Evolutionary conservation across 2,329 filamentous ascomycete species (phyloP).

Genomic region (Fusarium sp.): DNA sequence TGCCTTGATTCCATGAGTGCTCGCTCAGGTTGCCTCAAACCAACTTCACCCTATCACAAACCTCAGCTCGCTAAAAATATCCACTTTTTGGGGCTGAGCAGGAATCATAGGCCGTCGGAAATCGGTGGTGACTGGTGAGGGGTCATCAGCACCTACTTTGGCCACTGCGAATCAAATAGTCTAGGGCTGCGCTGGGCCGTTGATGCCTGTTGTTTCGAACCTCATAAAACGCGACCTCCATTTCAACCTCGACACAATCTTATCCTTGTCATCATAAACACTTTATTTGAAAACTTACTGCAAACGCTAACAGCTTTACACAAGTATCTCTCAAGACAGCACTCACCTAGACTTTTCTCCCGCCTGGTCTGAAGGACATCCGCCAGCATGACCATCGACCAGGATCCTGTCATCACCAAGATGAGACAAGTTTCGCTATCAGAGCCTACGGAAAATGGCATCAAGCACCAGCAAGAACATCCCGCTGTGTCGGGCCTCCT

Average conservation of each 20-base stretch:
- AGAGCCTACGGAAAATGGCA: background rate
- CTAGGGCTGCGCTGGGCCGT: too few species aligned
- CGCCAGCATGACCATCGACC: conserved; percentile 28
- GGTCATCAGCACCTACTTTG: background rate
- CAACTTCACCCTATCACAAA: background rate
- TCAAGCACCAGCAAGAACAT: background rate
- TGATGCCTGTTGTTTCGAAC: conserved; percentile 1
- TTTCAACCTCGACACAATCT: conserved; percentile 4
- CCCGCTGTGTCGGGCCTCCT: conserved; percentile 9
- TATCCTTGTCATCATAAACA: too few species aligned
- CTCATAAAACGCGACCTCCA: background rate
- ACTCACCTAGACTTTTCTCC: too few species aligned
- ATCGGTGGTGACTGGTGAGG: conserved; percentile 24
- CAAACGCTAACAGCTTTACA: too few species aligned
- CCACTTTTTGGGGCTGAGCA: conserved; percentile 32
- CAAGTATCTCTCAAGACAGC: too few species aligned
- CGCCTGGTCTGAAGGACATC: too few species aligned
- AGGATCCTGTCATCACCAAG: conserved; percentile 16
- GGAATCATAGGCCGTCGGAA: background rate
- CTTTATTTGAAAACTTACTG: too few species aligned
- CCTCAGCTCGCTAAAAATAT: background rate
- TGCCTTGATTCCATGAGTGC: conserved; percentile 1
- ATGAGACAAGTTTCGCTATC: background rate
- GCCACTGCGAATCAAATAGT: background rate
- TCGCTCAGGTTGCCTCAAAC: conserved; percentile 1